Base-by-base conservation (phyloP, 768 basidiomycete species). In the Pholiota molesta region DNA sequence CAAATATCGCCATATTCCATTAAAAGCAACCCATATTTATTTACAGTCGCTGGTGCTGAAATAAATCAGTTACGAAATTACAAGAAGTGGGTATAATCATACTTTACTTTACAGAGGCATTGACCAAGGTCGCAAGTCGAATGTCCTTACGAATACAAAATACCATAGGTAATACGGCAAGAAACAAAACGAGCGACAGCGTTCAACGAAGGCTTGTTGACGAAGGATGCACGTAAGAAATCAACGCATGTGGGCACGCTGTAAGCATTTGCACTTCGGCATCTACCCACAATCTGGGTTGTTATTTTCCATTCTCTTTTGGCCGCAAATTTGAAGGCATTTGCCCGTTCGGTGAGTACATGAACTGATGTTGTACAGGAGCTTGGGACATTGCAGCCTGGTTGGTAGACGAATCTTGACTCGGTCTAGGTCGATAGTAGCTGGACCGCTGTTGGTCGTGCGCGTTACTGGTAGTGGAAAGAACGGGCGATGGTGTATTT, bases 401-500 rank as follows among this genome's bases (percentile, higher is more conserved):
- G 51, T 67, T 55, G 16, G 62, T 37, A 10, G 65, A 52, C 17
- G 64, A 51, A 49, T 66, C 65, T 49, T 68, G 68, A 40, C 65
- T 69, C 2, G 73, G 70, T 29, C 71, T 53, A 10, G 71, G 71
- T 47, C 87, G 81, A 64, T 89, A 89, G 70, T 88, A 89, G 62
- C 79, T 78, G 62, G 78, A 76, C 14, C 81, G 73, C 39, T 78
- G 79, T 39, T 77, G 81, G n/a, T 82, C 83, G 35, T 74, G 75
- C 7, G 70, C 70, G 1, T 71, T 66, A n/a, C 66, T 45, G 11
- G 79, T 66, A n/a, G 76, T 66, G 3, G 81, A 65, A 21, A 89
- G 77, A 3, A 88, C 82, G 2, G 87, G 82, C 5, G 88, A 84
- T 0, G 83, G 70, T 2, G 86, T 85, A 49, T 81, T 80, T 10